A percentile compares a stretch with the other conserved stretches of the same genome.
These are phyloP conservation scores for Margaritispora aquatica DNA, from an alignment of 495 filamentous ascomycete genomes.

Conservation along the genomic window DNA sequence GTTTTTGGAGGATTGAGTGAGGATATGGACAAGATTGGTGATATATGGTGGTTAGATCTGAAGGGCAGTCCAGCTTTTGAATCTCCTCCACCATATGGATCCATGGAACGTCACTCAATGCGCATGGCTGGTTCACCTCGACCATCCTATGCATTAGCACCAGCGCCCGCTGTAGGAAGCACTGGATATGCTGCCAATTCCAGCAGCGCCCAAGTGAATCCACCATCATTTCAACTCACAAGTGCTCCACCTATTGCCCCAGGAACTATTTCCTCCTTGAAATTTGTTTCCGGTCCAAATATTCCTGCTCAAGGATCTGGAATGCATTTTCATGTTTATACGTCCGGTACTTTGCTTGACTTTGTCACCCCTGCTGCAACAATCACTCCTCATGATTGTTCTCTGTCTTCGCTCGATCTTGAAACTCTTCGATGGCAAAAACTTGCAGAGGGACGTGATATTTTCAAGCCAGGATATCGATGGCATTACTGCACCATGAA, in stretches of 20 bases:
- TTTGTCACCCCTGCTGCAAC: slow-evolving; percentile 89
- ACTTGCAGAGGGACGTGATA: slow-evolving; percentile 84
- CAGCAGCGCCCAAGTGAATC: slow-evolving; percentile 73
- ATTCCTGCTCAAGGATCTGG: slow-evolving; percentile 84
- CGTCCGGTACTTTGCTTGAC: slow-evolving; percentile 85
- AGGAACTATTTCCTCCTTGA: slow-evolving; percentile 81
- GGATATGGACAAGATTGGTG: slow-evolving; percentile 91
- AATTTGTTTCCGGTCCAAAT: slow-evolving; percentile 82
- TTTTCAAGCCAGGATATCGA: slow-evolving; percentile 79
- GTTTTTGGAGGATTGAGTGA: slow-evolving; percentile 93
- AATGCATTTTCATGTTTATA: slow-evolving; percentile 90
- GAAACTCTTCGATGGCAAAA: slow-evolving; percentile 86
- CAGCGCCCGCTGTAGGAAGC: slow-evolving; percentile 44
- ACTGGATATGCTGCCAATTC: slow-evolving; percentile 87
- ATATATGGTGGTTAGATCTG: slow-evolving; percentile 95
- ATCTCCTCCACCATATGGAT: slow-evolving; percentile 61
- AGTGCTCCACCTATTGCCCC: slow-evolving; percentile 65
- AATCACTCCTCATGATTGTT: slow-evolving; percentile 76
- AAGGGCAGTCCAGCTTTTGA: slow-evolving; percentile 83
- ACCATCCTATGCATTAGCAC: slow-evolving; percentile 14
- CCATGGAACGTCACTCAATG: slow-evolving; percentile 42
- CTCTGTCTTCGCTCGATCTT: slow-evolving; percentile 80
- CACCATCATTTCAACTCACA: slow-evolving; percentile 60
- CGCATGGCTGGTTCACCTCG: slow-evolving; percentile 34
- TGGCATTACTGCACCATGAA: slow-evolving; percentile 98